Evolutionary conservation across 2,329 filamentous ascomycete genomes (phyloP).

Genomic region (Hypoxylon sp.): DNA sequence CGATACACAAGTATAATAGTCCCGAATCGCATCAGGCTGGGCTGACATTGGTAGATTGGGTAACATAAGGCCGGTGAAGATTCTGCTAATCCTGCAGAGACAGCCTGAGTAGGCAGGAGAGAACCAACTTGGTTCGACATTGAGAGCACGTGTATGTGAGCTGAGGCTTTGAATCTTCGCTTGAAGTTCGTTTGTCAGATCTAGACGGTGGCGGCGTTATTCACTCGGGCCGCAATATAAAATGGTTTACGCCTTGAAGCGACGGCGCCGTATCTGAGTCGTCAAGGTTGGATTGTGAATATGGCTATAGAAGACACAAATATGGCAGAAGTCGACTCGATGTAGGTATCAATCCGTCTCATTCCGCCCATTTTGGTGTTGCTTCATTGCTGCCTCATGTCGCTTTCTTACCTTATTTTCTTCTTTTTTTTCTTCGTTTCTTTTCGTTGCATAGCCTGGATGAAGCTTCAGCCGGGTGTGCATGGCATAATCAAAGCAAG

Average conservation of each 20-base stretch:
- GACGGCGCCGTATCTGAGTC: constrained; percentile 3
- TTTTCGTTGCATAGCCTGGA: constrained; percentile 22
- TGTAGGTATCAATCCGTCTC: constrained; percentile 19
- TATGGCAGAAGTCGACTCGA: constrained; percentile 12
- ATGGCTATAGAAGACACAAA: no score
- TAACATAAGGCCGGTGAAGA: constrained; percentile 24
- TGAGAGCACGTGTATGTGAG: constrained; percentile 26
- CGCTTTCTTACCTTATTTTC: no score
- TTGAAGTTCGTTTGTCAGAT: constrained; percentile 5
- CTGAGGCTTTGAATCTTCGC: constrained; percentile 12
- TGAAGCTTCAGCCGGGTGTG: constrained; percentile 9
- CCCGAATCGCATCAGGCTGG: constrained; percentile 17
- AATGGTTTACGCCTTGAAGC: constrained; percentile 8
- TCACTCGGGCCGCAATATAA: constrained; percentile 33
- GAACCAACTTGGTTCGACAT: constrained; percentile 19
- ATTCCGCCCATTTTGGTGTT: no score
- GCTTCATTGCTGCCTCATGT: no score
- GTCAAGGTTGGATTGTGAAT: constrained; percentile 7
- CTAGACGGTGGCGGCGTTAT: constrained; percentile 5
- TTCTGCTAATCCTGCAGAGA: constrained; percentile 6
- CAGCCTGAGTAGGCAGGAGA: constrained; percentile 11
- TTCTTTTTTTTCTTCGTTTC: constrained; percentile 21
- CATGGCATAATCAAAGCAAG: constrained; percentile 22
- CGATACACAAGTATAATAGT: constrained; percentile 15
- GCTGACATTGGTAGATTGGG: constrained; percentile 12